Conservation (phyloP, 805 yeast species). For the Saccharomycopsis sp. region DNA sequence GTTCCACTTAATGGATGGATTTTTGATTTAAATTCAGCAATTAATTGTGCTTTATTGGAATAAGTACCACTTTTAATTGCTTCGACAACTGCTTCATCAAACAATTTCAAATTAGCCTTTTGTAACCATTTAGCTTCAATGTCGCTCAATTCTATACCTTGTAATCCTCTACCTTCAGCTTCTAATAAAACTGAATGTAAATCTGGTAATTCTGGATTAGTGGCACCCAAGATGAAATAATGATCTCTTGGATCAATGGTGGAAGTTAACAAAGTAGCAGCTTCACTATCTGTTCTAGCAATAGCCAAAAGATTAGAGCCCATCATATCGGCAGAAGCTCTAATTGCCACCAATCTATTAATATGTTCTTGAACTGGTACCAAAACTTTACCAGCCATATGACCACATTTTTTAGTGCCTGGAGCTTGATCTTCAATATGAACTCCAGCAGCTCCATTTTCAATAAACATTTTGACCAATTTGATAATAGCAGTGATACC, state of each 20-base stretch:
- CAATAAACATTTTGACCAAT: conserved; percentile 90
- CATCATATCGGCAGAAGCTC: conserved; percentile 91
- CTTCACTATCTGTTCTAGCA: conserved; percentile 97
- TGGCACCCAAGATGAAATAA: conserved; percentile 81
- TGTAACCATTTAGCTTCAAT: conserved; percentile 77
- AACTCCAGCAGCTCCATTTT: conserved; percentile 97
- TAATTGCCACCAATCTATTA: conserved; percentile 84
- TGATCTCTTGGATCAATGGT: conserved; percentile 94
- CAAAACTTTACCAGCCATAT: conserved; percentile 97
- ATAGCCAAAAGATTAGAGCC: conserved; percentile 79
- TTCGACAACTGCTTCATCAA: conserved; percentile 85
- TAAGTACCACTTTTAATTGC: conserved; percentile 54
- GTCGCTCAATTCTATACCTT: conserved; percentile 58
- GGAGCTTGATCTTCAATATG: conserved; percentile 99
- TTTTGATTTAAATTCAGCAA: conserved; percentile 52
- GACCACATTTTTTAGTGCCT: conserved; percentile 97
- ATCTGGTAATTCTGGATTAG: conserved; percentile 71
- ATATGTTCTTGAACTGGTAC: conserved; percentile 98
- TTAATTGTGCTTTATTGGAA: conserved; percentile 50
- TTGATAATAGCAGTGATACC: conserved; percentile 95
- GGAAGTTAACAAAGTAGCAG: conserved; percentile 89
- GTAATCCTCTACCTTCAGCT: conserved; percentile 68
- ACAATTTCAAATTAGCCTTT: conserved; percentile 76
- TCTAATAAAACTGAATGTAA: conserved; percentile 68
- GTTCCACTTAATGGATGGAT: conserved; percentile 69